Percentiles rank a stretch among this genome's conserved stretches.
These are phyloP conservation scores for Suillus variegatus DNA, from an alignment of 768 basidiomycete genomes.

Conservation along the genomic window DNA sequence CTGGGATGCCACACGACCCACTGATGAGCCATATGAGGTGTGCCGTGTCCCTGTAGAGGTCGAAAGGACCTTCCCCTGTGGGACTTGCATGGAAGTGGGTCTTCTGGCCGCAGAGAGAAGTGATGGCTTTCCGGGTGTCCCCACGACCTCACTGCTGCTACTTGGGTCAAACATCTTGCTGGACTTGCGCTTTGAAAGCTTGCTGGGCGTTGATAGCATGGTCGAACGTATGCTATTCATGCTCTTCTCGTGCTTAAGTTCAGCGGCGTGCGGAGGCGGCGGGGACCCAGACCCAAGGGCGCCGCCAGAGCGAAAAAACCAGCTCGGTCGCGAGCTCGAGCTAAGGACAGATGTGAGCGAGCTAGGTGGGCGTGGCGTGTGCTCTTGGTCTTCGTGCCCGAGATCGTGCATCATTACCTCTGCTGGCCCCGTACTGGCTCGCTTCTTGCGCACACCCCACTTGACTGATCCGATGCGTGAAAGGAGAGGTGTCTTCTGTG, in stretches of 20 bases:
- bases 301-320: slow-evolving; percentile 57
- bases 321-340: slow-evolving; percentile 27
- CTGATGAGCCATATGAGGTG: slow-evolving; percentile 33
- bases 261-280: slow-evolving; percentile 34
- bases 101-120: slow-evolving; percentile 33
- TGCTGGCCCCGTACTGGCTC: slow-evolving; percentile 43
- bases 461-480: slow-evolving; percentile 62
- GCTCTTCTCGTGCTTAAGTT: slow-evolving; percentile 34
- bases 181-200: slow-evolving; percentile 24
- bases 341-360: slow-evolving; percentile 22
- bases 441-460: slow-evolving; percentile 49
- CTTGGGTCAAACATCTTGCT: slow-evolving; percentile 24
- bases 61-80: slow-evolving; percentile 24
- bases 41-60: slow-evolving; percentile 30
- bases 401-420: slow-evolving; percentile 35
- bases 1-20: slow-evolving; percentile 30
- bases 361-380: slow-evolving; percentile 28
- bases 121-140: slow-evolving; percentile 26
- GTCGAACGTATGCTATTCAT: slow-evolving; percentile 16
- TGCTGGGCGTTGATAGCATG: slow-evolving; percentile 31
- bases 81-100: slow-evolving; percentile 49
- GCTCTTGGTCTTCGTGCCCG: slow-evolving; percentile 23
- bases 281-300: slow-evolving; percentile 47
- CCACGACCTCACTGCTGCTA: slow-evolving; percentile 29
- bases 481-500: slow-evolving; percentile 44